Evolutionary conservation across 192 early-diverging fungal genomes (phyloP), one percentile per base, ranked within the genome.

Genomic region (Coemansia sp.): DNA sequence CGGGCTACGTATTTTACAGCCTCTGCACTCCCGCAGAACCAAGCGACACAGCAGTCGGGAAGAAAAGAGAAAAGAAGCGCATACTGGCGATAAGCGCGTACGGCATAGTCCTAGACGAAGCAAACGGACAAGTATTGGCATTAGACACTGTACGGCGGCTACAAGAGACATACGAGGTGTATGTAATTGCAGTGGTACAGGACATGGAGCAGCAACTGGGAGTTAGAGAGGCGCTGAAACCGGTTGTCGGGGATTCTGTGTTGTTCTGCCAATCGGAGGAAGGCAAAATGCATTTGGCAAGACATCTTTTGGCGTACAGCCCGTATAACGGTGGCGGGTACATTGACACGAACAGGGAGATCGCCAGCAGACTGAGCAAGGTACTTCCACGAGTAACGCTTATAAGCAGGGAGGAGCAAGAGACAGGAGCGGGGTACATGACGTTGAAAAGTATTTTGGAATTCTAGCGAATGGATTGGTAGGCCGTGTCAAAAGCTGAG

Each of bases 261-360:
- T 24, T 78, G 41, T 72, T 78, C 36, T 72, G 75, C 36, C 65
- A 78, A 62, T 68, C 75, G 0, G 75, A 78, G 26, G 76, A 79
- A 43, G 76, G 76, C 27, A 72, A 72, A 27, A 22, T 58, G 26
- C 76, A 79, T 18, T 10, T 79, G 9, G 76, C 53, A 12, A 62
- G 76, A 2, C 76, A 79, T 11, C 40, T 79, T 24, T 56, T 72
- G 34, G 66, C 76, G 7, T 39, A 56, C 17, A 33, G 4, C 17
- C n/a, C n/a, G n/a, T n/a, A n/a, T n/a, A 17, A 62, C 1, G 65
- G 62, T 9, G 69, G 55, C 0, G 75, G 75, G 1, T 63, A 65
- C n/a, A 24, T 62, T 0, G 75, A 78, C 18, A 78, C 75, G 7
- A 72, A 72, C 52, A 39, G 36, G 8, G 65, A 72, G 15, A 69